Percentiles rank a stretch among this genome's conserved stretches.
phyloP scores from a whole-genome alignment of 305 asterid genomes.

The Coffea humblotiana region DNA sequence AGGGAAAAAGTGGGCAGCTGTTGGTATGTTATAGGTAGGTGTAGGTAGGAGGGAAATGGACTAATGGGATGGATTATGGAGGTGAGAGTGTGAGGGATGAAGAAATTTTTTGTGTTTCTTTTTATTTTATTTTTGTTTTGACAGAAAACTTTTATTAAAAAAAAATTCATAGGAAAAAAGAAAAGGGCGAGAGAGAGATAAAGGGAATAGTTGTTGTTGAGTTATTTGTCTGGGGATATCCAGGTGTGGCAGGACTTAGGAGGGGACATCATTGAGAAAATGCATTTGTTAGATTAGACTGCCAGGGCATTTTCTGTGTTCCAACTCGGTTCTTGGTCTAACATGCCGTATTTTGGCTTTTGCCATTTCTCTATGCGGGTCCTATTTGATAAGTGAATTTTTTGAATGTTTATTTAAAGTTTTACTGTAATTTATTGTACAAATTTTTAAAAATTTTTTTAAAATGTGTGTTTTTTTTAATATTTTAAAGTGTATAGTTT shows the following conservation, averaged over 20 bases:
- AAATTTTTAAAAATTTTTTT: too few species aligned
- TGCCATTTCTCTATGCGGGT: constrained; percentile 10
- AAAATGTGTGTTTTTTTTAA: too few species aligned
- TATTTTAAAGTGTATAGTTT: too few species aligned
- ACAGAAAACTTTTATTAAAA: not conserved
- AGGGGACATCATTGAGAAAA: constrained; percentile 8
- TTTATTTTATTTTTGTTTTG: not conserved
- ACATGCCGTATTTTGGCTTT: constrained; percentile 15
- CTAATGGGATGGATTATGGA: not conserved
- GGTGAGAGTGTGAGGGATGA: not conserved
- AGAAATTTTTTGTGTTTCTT: not conserved
- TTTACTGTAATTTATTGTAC: too few species aligned
- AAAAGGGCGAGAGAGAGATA: not conserved
- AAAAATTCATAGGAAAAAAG: not conserved
- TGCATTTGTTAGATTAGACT: not conserved
- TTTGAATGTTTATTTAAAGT: too few species aligned
- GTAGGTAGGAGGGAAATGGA: not conserved
- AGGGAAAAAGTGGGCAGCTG: not conserved
- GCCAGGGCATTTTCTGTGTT: constrained; percentile 33
- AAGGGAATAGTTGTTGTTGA: not conserved
- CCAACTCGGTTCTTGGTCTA: not conserved
- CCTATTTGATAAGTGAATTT: too few species aligned
- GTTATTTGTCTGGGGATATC: not conserved
- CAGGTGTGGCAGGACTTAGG: constrained; percentile 1
- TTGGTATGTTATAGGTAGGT: not conserved